Evolutionary conservation across 116 monocot genomes (phyloP).

Genomic region (Posidonia oceanica): DNA sequence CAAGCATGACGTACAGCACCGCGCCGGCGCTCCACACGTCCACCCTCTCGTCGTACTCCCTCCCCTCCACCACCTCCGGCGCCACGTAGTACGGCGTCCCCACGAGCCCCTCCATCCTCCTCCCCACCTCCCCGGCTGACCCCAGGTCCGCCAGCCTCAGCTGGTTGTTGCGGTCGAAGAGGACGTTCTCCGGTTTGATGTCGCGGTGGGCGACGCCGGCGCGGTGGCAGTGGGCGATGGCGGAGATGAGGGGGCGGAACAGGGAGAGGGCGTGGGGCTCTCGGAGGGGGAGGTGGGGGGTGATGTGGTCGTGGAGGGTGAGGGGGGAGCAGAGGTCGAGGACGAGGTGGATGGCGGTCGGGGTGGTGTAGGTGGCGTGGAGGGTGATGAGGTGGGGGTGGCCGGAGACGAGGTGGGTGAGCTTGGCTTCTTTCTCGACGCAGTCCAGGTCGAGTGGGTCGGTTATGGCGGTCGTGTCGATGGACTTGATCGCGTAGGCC

Average conservation of each 20-base stretch:
- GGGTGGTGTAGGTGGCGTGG: conserved; percentile 57
- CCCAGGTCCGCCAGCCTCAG: conserved; percentile 73
- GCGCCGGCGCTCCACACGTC: conserved; percentile 91
- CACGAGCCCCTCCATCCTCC: conserved; percentile 46
- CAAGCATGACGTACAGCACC: conserved; percentile 65
- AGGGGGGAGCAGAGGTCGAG: conserved; percentile 62
- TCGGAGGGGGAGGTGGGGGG: conserved; percentile 4
- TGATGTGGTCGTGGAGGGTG: conserved; percentile 58
- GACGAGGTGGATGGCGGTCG: conserved; percentile 39
- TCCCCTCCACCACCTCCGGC: conserved; percentile 69
- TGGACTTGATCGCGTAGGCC: conserved; percentile 61
- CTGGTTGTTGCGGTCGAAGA: conserved; percentile 33
- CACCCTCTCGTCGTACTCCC: conserved; percentile 64
- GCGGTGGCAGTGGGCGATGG: conserved; percentile 59
- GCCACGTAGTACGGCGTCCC: conserved; percentile 90
- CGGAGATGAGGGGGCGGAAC: conserved; percentile 36
- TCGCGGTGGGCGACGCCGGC: conserved; percentile 77
- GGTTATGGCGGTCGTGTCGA: conserved; percentile 50
- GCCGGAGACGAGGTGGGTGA: conserved; percentile 39
- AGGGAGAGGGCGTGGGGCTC: conserved; percentile 41
- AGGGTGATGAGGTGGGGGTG: conserved; percentile 56
- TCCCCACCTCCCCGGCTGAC: conserved; percentile 46
- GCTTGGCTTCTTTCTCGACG: conserved; percentile 43
- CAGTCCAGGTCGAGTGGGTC: conserved; percentile 52
- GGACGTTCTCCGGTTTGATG: conserved; percentile 88